Base-by-base conservation (phyloP, 768 basidiomycete species). In the Neoboletus brunneissimus region DNA sequence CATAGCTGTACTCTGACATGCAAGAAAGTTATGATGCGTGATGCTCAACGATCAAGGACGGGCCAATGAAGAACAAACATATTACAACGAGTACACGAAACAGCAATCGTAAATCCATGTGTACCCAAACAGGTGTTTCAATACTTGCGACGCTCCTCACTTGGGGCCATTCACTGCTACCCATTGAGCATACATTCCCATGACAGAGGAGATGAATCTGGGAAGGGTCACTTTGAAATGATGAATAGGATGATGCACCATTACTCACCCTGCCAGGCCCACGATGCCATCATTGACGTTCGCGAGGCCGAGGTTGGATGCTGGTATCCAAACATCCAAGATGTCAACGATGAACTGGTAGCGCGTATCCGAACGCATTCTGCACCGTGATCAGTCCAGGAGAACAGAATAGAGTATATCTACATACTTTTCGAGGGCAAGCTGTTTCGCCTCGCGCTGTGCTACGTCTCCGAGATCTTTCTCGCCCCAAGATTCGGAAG, bases 241-340 rank as follows among this genome's bases (percentile, higher is more conserved):
- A 41, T 1, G 58, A 8, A 37, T 11, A 27, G n/a, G 38, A 43
- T 4, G 22, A 34, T 20, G 44, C 9, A 45, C 71, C 67, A 46
- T 57, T 12, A 74, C 82, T 65, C 58, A 96, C 92, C 96, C 97
- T 60, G 91, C 80, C 55, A 91, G 77, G 53, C 97, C 96, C 29
- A 96, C 74, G 20, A 83, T 66, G 25, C 96, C 95, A 57, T 98
- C 97, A 67, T 88, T 92, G 61, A 95, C 64, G 61, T 82, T 81
- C 59, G 86, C 79, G 51, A 90, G 75, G 16, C 88, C 91, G 40
- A 94, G 79, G 55, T 82, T 88, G 20, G 87, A 86, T 8, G 93
- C 89, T 6, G 97, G 97, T 64, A 95, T 85, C 86, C 88, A 95
- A 56, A 94, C 72, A 69, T 99, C 97, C 55, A 94, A 77, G 20